Evolutionary conservation across 2,329 filamentous ascomycete genomes (phyloP).

Genomic region (Colletotrichum melonis): DNA sequence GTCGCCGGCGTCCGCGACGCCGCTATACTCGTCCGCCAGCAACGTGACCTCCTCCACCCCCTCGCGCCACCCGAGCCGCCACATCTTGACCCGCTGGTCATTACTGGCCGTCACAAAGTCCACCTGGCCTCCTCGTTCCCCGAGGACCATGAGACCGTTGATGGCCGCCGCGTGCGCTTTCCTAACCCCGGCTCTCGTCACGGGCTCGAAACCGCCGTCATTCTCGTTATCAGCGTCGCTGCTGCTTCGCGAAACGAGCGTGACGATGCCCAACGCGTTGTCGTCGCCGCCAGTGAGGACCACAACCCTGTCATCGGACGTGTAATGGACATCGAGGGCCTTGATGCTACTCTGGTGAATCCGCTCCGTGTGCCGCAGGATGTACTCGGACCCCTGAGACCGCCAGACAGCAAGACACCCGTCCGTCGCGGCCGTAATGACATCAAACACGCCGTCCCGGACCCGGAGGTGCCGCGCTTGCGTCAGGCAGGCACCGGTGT

Average conservation of each 20-base stretch:
- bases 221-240: conserved; percentile 36
- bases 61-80: conserved; percentile 50
- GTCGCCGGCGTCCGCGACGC: conserved; percentile 70
- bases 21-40: conserved; percentile 64
- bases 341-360: conserved; percentile 90
- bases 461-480: conserved; percentile 63
- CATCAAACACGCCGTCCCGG: conserved; percentile 42
- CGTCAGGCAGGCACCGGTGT: conserved; percentile 82
- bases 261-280: conserved; percentile 76
- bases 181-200: conserved; percentile 50
- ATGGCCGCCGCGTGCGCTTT: conserved; percentile 79
- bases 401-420: conserved; percentile 76
- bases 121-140: conserved; percentile 28
- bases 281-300: conserved; percentile 89
- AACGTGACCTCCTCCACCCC: conserved; percentile 47
- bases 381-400: conserved; percentile 37
- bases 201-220: conserved; percentile 34
- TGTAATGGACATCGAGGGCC: conserved; percentile 59
- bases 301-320: conserved; percentile 50
- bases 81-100: conserved; percentile 70
- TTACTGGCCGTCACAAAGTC: conserved; percentile 63
- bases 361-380: conserved; percentile 48
- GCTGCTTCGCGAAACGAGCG: conserved; percentile 43
- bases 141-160: conserved; percentile 63
- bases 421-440: conserved; percentile 84